Evolutionary conservation across 768 basidiomycete genomes (phyloP), one percentile per base, ranked within the genome.

Genomic region (Russula abietina): DNA sequence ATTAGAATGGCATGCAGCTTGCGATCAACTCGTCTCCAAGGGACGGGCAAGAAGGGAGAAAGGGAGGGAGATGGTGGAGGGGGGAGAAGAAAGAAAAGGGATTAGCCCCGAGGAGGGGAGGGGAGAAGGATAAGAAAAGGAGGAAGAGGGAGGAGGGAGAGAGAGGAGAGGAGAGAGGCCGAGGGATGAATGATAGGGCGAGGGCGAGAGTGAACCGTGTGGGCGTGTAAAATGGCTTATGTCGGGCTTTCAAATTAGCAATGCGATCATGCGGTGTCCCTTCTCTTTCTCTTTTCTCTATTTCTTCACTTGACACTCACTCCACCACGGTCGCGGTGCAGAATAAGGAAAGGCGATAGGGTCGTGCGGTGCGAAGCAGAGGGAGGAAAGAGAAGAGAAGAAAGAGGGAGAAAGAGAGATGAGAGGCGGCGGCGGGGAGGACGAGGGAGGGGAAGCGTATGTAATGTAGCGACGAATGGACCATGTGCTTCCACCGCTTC

Each of bases 181-280:
- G n/a, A 58, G 45, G 49, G 64, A 67, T 61, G 52, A 46, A 16
- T 53, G 64, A 62, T 62, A 62, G 6, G 30, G 53, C 33, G 57
- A 33, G 53, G 28, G 60, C 32, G 26, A 11, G 14, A 14, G 50
- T 24, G 7, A 30, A 45, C 70, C 63, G 63, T 64, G 59, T 64
- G 59, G 60, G 71, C 73, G 71, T 71, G 71, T 67, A 71, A 76
- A 73, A 71, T 57, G 68, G 33, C 60, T 57, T 28, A 32, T 53
- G 22, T 58, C 59, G 63, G 59, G 63, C 58, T 51, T 64, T 64
- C 46, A 64, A 64, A 51, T 60, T 60, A 51, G 50, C 58, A 60
- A 60, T 50, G 59, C 54, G 59, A 60, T 64, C 63, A 64, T 64
- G 63, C 63, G 59, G 63, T 64, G 57, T 48, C 41, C 12, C 43